Base-by-base conservation (phyloP, 495 filamentous ascomycete species). In the Cetradonia linearis region DNA sequence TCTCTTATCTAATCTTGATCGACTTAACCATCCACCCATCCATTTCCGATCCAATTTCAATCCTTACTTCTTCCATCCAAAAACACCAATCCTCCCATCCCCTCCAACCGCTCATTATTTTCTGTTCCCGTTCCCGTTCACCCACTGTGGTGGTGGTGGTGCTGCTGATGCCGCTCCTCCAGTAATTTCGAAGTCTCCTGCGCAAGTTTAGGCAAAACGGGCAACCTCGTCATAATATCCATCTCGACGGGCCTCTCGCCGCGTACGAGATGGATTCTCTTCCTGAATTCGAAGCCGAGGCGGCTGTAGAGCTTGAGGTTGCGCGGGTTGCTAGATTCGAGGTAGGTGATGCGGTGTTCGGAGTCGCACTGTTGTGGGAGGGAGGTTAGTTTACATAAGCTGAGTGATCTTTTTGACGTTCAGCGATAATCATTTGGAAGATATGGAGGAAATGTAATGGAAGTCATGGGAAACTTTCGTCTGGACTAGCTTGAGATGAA, bases 221-320 rank as follows among this genome's bases (percentile, higher is more conserved):
- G 81, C 70, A 87, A 81, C 52, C 87, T 76, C 47, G 88, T 82
- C 88, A 92, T 92, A 74, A 88, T 83, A 66, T 83, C 83, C 64
- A 92, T 70, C 56, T 75, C 76, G 28, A 90, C 78, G n/a, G 81
- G 81, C 66, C 77, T 78, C 55, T 73, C 71, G 34, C 77, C 80
- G 23, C 83, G 67, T 69, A 75, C 74, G 59, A 92, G 75, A 66
- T 75, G 71, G 64, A 92, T 77, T 58, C 79, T 78, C 62, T 70
- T 74, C 65, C 71, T 74, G 55, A 77, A 62, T 67, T 81, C 77
- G 66, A 91, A 92, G 44, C 85, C 87, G 66, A 85, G 80, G 68
- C 81, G 82, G 62, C 78, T 68, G 68, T 92, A 92, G 71, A 88
- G 85, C 28, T 70, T 66, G 49, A 81, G 78, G 66, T 92, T 92